Base-by-base conservation (phyloP, 1,284 basidiomycete genomes). In the Rhodotorula sp. region DNA sequence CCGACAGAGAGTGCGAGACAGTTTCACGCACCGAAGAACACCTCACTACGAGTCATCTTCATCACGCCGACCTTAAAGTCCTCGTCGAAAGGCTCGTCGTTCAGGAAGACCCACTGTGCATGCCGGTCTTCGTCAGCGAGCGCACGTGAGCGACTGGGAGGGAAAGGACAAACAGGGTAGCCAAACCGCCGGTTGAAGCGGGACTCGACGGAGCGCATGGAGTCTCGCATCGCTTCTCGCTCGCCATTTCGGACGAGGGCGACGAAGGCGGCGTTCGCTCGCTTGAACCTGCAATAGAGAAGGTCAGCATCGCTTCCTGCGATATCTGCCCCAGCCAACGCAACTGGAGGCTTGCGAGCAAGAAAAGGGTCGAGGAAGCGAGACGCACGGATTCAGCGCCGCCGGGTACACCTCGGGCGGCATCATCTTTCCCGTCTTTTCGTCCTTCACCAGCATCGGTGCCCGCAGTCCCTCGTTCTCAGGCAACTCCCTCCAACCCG, bases 11-110 rank as follows among this genome's bases (percentile, higher is more conserved):
- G 1, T 20, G 13, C 2, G 11, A 30, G 4, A 6, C 2, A 22
- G 37, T 31, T n/a, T 50, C 9, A 57, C 64, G n/a, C 40, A 60
- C 68, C 55, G 78, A 94, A 97, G 48, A 75, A 70, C 18, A 77
- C 73, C 59, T 77, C 77, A 57, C 76, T 76, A 16, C 80, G 75
- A 11, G 80, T 79, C 73, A 81, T 78, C 6, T 28, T 62, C 40
- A 66, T 52, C 31, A 80, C 76, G n/a, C 77, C 78, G 50, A 74
- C 65, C 62, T 80, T 81, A 75, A 82, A 82, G 26, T 75, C 79
- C 0, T 79, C 77, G 4, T 79, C 76, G 69, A 82, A 82, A 0
- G 79, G 78, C 56, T 79, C 74, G 62, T 80, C 61, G 60, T 61
- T 61, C 37, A 61, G 24, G 37, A 61, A 61, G 26, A 61, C 60